phyloP scores from a whole-genome alignment of 2,329 filamentous ascomycete genomes.

The Talaromyces rugulosus region DNA sequence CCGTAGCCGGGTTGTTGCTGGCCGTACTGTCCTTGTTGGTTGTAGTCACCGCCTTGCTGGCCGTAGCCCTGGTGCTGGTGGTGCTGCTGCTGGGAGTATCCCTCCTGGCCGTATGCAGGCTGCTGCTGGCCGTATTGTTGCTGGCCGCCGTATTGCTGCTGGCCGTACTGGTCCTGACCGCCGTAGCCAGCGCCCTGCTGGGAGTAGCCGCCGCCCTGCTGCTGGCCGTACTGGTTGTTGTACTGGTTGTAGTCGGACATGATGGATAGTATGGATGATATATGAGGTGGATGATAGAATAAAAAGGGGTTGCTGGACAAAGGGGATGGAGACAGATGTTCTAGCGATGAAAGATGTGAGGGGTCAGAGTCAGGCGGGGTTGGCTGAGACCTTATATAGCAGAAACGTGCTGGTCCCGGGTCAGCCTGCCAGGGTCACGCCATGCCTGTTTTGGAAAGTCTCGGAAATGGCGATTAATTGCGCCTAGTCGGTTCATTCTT shows the following conservation, averaged over 20 bases:
- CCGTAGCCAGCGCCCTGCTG: conserved; percentile 9
- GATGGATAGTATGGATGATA: not conserved
- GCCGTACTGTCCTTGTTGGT: conserved; percentile 15
- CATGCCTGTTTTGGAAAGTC: not conserved
- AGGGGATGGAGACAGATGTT: not conserved
- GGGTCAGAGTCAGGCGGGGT: conserved; percentile 4
- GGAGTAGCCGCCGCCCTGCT: conserved; percentile 13
- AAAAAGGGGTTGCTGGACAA: not conserved
- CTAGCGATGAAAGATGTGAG: conserved; percentile 1
- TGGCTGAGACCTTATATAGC: conserved; percentile 6
- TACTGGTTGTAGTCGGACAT: conserved; percentile 19
- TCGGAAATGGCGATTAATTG: not conserved
- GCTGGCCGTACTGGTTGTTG: conserved; percentile 21
- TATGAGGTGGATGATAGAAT: not conserved
- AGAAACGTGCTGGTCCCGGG: conserved; percentile 2
- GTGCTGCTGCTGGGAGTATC: conserved; percentile 14
- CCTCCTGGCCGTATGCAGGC: conserved; percentile 19
- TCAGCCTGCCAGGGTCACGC: conserved; percentile 5
- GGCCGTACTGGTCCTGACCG: conserved; percentile 17
- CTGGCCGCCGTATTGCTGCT: conserved; percentile 21
- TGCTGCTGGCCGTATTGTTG: conserved; percentile 3
- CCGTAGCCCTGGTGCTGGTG: not conserved
- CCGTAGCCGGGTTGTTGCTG: conserved; percentile 22
- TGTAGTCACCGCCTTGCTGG: conserved; percentile 16
- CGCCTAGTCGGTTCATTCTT: not conserved